phyloP scores from a whole-genome alignment of 345 rosid genomes.

The Schrenkiella parvula region DNA sequence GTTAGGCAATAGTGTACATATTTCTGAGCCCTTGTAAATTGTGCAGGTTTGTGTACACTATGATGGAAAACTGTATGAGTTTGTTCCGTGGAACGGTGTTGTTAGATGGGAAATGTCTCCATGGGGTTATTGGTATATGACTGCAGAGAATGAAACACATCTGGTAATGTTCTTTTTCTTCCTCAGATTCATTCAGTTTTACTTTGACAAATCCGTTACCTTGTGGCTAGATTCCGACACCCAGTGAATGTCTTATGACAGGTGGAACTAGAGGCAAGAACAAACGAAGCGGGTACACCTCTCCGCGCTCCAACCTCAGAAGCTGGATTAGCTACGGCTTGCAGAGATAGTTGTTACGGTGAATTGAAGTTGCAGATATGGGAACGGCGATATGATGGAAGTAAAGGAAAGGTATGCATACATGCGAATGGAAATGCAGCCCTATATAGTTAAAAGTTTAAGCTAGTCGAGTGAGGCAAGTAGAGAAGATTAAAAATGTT shows the following conservation, averaged over 20 bases:
- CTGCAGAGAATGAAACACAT: slow-evolving; percentile 71
- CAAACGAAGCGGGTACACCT: slow-evolving; percentile 71
- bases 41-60: slow-evolving; percentile 89
- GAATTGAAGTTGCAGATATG: slow-evolving; percentile 70
- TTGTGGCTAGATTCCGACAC: neutral
- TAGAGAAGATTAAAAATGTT: neutral
- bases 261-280: slow-evolving; percentile 78
- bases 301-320: slow-evolving; percentile 87
- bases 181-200: slow-evolving; percentile 1
- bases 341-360: slow-evolving; percentile 81
- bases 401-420: slow-evolving; percentile 73
- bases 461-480: neutral
- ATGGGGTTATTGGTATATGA: slow-evolving; percentile 85
- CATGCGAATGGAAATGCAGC: neutral
- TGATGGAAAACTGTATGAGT: slow-evolving; percentile 74
- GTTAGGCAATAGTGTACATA: neutral
- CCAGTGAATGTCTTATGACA: slow-evolving; percentile 27
- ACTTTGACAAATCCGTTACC: neutral
- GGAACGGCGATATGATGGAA: slow-evolving; percentile 69
- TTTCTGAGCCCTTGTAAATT: slow-evolving; percentile 1
- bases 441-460: neutral
- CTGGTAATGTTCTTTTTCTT: slow-evolving; percentile 41
- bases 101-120: slow-evolving; percentile 68
- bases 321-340: slow-evolving; percentile 82
- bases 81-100: slow-evolving; percentile 89